Evolutionary conservation across 495 filamentous ascomycete genomes (phyloP), one percentile per base, ranked within the genome.

Genomic region (Podospora conica): DNA sequence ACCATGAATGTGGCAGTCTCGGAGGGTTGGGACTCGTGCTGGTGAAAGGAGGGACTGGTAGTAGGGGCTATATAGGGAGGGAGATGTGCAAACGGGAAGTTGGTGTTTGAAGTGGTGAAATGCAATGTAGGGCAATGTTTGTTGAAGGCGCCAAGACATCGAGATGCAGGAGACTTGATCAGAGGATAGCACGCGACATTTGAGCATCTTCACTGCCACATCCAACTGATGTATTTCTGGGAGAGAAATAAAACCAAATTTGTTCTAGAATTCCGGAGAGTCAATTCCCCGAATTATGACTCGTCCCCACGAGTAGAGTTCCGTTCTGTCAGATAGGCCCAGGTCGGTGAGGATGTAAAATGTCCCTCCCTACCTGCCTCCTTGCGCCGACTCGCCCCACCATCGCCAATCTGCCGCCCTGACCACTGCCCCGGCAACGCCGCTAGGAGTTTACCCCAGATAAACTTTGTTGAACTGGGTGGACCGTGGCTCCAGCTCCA

Each of bases 381-480:
- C 21, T 25, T 27, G 56, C 24, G 21, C 7, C 24, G 18, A 55
- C 23, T 57, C 9, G 20, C 27, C 11, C 7, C 8, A 60, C 24
- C 28, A 11, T 31, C 29, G 29, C 29, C 28, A 12, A 31, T 27
- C 58, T 29, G 25, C n/a, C 15, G 25, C 15, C 58, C 22, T 23
- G 55, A 6, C 58, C 29, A 61, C 59, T 53, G 29, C 59, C 28
- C 27, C 9, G 31, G 29, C 59, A 61, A 61, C 59, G 59, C 27
- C 59, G 31, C 59, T 61, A 61, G 33, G 40, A 61, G n/a, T 61
- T 61, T 61, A 40, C 27, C 18, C 15, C n/a, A 56, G 55, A 57
- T 57, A 23, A 18, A 57, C 55, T 57, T 57, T 57, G 25, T 27
- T 27, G 21, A 57, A 56, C 54, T 12, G 54, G n/a, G n/a, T n/a